A percentile compares a stretch with the other conserved stretches of the same genome.
Evolutionary conservation across 352 stramenopile genomes (phyloP).

Genomic region (Nothophytophthora sp.): DNA sequence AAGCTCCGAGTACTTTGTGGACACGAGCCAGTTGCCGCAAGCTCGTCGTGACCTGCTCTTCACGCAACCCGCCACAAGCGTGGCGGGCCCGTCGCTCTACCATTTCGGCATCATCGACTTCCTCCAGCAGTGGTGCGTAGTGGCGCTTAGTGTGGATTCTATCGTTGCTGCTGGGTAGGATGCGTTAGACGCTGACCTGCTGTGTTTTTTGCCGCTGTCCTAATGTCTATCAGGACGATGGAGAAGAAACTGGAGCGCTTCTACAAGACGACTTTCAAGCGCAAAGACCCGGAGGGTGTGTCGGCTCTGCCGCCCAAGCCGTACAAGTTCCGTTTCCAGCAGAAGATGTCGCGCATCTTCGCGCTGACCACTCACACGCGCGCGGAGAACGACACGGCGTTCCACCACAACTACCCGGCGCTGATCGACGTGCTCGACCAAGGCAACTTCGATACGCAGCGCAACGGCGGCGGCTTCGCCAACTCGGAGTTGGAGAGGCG

Average conservation of each 20-base stretch:
- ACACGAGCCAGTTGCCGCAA: slow-evolving; percentile 68
- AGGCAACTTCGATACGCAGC: slow-evolving; percentile 62
- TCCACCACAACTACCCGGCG: slow-evolving; percentile 74
- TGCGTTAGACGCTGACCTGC: slow-evolving; percentile 3
- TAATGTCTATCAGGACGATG: slow-evolving; percentile 58
- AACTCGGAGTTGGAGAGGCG: slow-evolving; percentile 48
- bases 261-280: slow-evolving; percentile 90
- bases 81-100: slow-evolving; percentile 87
- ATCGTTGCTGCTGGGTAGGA: slow-evolving; percentile 5
- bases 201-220: neutral
- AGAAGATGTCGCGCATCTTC: slow-evolving; percentile 91
- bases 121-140: slow-evolving; percentile 85
- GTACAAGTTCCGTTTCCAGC: slow-evolving; percentile 92
- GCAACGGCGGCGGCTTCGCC: slow-evolving; percentile 51
- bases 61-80: slow-evolving; percentile 82
- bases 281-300: slow-evolving; percentile 86
- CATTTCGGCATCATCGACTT: slow-evolving; percentile 94
- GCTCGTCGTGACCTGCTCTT: slow-evolving; percentile 65
- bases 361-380: slow-evolving; percentile 66
- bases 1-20: slow-evolving; percentile 89
- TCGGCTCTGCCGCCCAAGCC: slow-evolving; percentile 87
- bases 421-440: slow-evolving; percentile 85
- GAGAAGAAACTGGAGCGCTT: slow-evolving; percentile 92
- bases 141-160: neutral
- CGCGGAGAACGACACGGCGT: slow-evolving; percentile 60